Conservation (phyloP, 1,284 basidiomycete genomes). For the Vanrija humicola region DNA sequence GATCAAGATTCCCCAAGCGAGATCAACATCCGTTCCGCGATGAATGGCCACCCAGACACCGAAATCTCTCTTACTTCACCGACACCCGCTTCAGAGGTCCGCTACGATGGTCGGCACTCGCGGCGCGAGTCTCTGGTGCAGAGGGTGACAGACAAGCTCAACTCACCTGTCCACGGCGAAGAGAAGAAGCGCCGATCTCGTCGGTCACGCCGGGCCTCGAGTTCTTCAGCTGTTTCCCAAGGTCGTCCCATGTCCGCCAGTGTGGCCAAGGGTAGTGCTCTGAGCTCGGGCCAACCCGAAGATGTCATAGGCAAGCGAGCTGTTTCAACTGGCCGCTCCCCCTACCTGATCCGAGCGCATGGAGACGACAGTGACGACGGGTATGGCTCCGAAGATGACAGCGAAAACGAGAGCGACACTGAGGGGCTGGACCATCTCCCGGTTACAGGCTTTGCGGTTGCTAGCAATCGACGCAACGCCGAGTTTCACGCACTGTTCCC, state of each 20-base stretch:
- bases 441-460: constrained; percentile 90
- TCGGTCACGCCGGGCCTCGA: constrained; percentile 23
- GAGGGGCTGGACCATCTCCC: constrained; percentile 57
- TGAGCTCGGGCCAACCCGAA: constrained; percentile 1
- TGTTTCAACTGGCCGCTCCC: constrained; percentile 13
- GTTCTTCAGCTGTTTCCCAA: constrained; percentile 23
- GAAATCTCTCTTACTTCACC: neutral
- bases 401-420: constrained; percentile 52
- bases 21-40: too few species aligned
- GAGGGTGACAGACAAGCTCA: constrained; percentile 15
- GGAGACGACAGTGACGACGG: constrained; percentile 24
- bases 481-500: constrained; percentile 95
- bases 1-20: constrained; percentile 11
- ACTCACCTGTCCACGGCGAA: constrained; percentile 5
- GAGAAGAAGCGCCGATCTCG: constrained; percentile 20
- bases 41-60: neutral
- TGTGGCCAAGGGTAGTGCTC: constrained; percentile 32
- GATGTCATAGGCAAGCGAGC: constrained; percentile 1
- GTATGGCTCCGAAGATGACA: constrained; percentile 53
- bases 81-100: constrained; percentile 5
- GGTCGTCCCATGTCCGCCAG: constrained; percentile 32
- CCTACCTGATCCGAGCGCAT: constrained; percentile 22
- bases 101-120: constrained; percentile 6
- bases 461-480: constrained; percentile 87
- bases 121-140: constrained; percentile 26